Evolutionary conservation across 2,329 filamentous ascomycete genomes (phyloP), one percentile per base, ranked within the genome.

Genomic region (Aspergillus bombycis): DNA sequence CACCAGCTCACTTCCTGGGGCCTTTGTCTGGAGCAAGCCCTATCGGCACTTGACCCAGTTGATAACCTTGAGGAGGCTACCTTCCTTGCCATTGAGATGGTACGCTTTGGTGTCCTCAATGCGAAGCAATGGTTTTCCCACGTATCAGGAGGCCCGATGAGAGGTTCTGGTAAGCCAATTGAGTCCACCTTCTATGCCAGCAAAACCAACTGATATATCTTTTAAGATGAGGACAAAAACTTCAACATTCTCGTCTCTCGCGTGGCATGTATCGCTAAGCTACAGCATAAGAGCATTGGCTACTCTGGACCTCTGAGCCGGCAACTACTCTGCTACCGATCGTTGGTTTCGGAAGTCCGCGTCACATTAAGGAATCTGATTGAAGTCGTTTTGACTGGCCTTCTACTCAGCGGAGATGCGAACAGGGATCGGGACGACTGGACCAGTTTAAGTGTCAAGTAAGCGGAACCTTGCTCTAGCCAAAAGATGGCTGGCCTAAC

Each of bases 291-390:
- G 70, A 85, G 86, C 4, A 94, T 94, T 70, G 95, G 95, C 34
- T 99, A 97, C 78, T 97, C 94, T 2, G 95, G 95, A 0, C 94
- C 95, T 1, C 85, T 99, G 1, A 97, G 93, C 82, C 90, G 95
- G 77, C 93, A 94, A 69, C 84, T 97, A 58, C 84, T 99, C 48
- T 89, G 89, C 30, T 99, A 94, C 82, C 91, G 93, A 65, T 94
- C 93, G 1, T 84, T 98, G 62, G 89, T 93, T 46, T 90, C 90
- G 2, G 88, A 91, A 46, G 89, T 97, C 28, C 90, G 94, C 45
- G 88, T 90, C 67, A 88, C 89, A 38, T 84, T 96, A 67, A 88
- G 95, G 55, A 93, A 96, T 75, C 80, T 98, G 41, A 81, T 95
- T 16, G 95, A 99, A 78, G 91, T 93, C 48, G 87, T 94, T 66